These are phyloP conservation scores for Hypoxylon trugodes DNA, from an alignment of 495 filamentous ascomycete genomes.

Conservation along the genomic window DNA sequence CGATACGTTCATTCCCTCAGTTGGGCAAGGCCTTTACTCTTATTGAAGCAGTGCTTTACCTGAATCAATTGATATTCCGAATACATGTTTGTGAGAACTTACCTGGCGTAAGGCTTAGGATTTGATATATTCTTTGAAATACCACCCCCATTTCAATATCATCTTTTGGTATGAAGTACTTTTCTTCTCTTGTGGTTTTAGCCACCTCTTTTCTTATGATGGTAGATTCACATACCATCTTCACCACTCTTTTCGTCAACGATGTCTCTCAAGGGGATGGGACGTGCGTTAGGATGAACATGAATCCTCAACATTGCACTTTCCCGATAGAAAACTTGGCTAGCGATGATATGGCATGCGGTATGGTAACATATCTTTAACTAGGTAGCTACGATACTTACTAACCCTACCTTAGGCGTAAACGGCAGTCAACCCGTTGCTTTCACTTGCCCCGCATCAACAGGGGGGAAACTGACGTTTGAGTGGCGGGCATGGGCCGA, in stretches of 20 bases:
- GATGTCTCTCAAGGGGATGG: conserved; percentile 72
- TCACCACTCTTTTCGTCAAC: conserved; percentile 72
- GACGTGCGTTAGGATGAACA: conserved; percentile 73
- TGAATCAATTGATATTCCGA: neutral
- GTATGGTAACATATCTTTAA: conserved; percentile 49
- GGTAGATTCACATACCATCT: conserved; percentile 67
- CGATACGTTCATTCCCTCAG: conserved; percentile 15
- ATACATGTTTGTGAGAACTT: neutral
- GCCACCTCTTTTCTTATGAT: conserved; percentile 42
- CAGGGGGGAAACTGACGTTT: conserved; percentile 66
- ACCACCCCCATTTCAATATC: too few relatives aligned
- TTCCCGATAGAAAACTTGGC: conserved; percentile 61
- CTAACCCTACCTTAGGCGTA: conserved; percentile 52
- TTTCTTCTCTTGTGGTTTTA: conserved; percentile 37
- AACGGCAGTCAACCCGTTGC: conserved; percentile 64
- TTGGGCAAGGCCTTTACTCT: neutral
- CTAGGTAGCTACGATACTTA: neutral
- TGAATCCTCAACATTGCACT: conserved; percentile 56
- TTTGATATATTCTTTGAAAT: neutral
- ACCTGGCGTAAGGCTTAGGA: neutral
- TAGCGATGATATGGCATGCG: conserved; percentile 75
- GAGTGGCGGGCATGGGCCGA: conserved; percentile 70
- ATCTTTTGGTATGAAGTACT: conserved; percentile 39
- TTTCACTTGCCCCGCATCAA: conserved; percentile 63
- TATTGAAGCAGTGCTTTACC: neutral